phyloP scores from a whole-genome alignment of 805 yeast genomes.

The Debaryomyces hansenii region DNA sequence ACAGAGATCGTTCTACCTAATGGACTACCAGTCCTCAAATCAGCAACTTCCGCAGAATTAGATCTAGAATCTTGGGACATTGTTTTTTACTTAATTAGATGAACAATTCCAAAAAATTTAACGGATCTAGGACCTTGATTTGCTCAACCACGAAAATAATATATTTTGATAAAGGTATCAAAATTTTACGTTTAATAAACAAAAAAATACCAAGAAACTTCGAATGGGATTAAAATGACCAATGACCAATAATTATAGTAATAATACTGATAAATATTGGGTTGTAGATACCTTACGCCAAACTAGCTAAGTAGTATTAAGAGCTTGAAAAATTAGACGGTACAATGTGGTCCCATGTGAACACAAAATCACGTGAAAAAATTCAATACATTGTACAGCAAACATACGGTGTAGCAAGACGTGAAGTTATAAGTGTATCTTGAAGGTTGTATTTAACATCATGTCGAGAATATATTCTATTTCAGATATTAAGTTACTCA shows the following conservation, averaged over 20 bases:
- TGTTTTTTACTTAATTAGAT: not conserved
- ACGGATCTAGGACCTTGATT: not conserved
- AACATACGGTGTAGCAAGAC: no score
- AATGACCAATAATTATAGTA: no score
- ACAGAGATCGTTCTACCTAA: conserved; percentile 39
- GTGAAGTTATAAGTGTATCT: no score
- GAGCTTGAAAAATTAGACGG: no score
- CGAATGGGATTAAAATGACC: not conserved
- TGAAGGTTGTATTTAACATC: not conserved
- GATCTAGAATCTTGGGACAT: not conserved
- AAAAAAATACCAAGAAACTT: not conserved
- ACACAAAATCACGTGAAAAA: no score
- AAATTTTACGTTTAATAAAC: not conserved
- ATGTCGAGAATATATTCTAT: conserved; percentile 22
- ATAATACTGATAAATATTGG: no score
- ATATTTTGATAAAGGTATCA: no score
- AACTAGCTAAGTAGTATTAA: no score
- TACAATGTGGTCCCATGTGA: no score
- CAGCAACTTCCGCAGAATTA: not conserved
- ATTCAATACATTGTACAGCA: no score
- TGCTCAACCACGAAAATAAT: not conserved
- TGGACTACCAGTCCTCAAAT: conserved; percentile 7
- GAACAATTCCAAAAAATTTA: not conserved
- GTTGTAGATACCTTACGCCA: no score
- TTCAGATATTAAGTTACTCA: conserved; percentile 48